phyloP scores from a whole-genome alignment of 164 flowering plant species.

The Vitis rupestris region DNA sequence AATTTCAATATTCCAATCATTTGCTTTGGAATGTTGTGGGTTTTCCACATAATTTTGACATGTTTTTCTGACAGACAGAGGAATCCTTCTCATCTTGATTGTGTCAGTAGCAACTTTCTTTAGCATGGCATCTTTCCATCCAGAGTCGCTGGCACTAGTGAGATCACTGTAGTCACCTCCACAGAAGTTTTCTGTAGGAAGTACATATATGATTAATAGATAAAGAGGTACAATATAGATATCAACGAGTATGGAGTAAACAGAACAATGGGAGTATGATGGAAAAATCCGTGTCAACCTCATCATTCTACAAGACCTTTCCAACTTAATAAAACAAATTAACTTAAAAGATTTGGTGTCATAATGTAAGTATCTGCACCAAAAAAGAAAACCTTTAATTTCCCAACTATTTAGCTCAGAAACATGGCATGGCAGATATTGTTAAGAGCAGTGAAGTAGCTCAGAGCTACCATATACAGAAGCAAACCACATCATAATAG shows the following conservation, averaged over 20 bases:
- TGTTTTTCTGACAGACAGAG: constrained; percentile 47
- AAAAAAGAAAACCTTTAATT: too few relatives aligned
- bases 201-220: constrained; percentile 1
- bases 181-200: constrained; percentile 50
- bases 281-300: neutral
- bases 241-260: neutral
- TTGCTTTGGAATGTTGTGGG: constrained; percentile 31
- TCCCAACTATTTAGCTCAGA: too few relatives aligned
- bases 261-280: neutral
- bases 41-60: constrained; percentile 32
- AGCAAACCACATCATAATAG: too few relatives aligned
- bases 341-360: neutral
- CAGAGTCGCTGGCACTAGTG: constrained; percentile 45
- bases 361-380: neutral
- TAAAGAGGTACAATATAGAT: neutral
- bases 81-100: constrained; percentile 47
- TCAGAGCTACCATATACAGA: too few relatives aligned
- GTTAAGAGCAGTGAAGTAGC: too few relatives aligned
- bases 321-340: neutral
- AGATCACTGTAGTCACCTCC: constrained; percentile 55
- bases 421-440: too few relatives aligned
- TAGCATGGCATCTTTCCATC: constrained; percentile 35
- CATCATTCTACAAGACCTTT: neutral
- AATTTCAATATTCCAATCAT: constrained; percentile 74
- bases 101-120: constrained; percentile 29